These are phyloP conservation scores for Eremochloa ophiuroides DNA, from an alignment of 176 grass and related monocot species.

Conservation along the genomic window DNA sequence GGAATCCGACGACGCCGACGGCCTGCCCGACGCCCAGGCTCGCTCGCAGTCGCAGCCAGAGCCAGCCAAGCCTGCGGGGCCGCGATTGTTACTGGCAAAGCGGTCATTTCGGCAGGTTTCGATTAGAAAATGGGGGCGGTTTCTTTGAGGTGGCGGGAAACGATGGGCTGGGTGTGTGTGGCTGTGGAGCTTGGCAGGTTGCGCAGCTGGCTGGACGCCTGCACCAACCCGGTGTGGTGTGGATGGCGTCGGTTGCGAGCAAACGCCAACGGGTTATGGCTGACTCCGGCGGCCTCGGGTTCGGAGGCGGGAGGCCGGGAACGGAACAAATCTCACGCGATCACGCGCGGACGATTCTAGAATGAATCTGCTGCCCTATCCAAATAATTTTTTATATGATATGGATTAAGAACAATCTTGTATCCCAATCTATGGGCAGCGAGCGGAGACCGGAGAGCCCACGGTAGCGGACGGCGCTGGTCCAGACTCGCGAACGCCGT, in stretches of 20 bases:
- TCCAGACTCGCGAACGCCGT: background rate
- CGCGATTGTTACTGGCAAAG: background rate
- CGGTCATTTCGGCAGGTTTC: background rate
- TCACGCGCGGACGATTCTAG: background rate
- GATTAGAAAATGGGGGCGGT: background rate
- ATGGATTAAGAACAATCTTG: no score
- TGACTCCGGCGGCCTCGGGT: background rate
- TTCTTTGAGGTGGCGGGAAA: conserved; percentile 11
- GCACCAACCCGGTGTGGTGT: background rate
- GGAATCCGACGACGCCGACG: background rate
- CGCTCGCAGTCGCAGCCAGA: no score
- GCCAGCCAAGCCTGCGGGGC: background rate
- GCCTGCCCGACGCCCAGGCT: background rate
- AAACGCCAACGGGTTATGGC: conserved; percentile 8
- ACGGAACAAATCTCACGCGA: background rate
- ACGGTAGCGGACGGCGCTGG: background rate
- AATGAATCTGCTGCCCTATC: background rate
- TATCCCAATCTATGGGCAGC: background rate
- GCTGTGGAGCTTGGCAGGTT: background rate
- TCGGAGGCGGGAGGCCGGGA: background rate
- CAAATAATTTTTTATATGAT: background rate
- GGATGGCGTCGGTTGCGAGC: background rate
- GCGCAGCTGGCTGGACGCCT: background rate
- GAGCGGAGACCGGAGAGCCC: background rate
- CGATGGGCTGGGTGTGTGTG: background rate